Evolutionary conservation across 352 stramenopile species (phyloP).

Genomic region (Phytophthora hibernalis): DNA sequence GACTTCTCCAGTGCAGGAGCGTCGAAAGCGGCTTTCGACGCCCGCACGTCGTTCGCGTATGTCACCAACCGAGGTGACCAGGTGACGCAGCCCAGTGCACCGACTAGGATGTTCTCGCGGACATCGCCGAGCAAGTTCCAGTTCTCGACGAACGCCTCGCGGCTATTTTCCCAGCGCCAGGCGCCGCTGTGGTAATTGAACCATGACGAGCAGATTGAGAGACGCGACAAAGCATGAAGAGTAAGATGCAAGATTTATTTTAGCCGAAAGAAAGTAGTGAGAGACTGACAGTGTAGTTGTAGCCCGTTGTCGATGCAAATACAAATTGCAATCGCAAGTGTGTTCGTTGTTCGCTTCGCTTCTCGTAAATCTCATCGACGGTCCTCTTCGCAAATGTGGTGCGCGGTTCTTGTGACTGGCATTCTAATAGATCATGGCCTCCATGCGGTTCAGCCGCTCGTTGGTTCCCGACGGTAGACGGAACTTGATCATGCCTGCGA

Average conservation of each 20-base stretch:
- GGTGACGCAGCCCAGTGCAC: constrained; percentile 4
- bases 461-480: constrained; percentile 82
- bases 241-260: constrained; percentile 39
- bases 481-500: constrained; percentile 91
- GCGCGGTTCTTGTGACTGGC: background rate
- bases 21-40: constrained; percentile 6
- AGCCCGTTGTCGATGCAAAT: constrained; percentile 12
- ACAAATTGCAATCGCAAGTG: no score
- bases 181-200: constrained; percentile 46
- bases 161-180: constrained; percentile 58
- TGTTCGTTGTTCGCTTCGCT: constrained; percentile 18
- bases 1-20: constrained; percentile 23
- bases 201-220: background rate
- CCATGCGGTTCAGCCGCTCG: constrained; percentile 87
- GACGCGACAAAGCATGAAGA: constrained; percentile 17
- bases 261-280: constrained; percentile 27
- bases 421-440: constrained; percentile 88
- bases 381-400: background rate
- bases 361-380: background rate
- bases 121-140: constrained; percentile 65
- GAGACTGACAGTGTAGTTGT: constrained; percentile 39
- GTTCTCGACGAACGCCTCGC: constrained; percentile 46
- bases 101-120: constrained; percentile 30
- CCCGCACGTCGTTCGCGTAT: constrained; percentile 28
- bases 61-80: constrained; percentile 27